A percentile compares a stretch with the other conserved stretches of the same genome.
These are phyloP conservation scores for Herpetomonas tarakana DNA, from an alignment of 208 protist species.

Conservation along the genomic window DNA sequence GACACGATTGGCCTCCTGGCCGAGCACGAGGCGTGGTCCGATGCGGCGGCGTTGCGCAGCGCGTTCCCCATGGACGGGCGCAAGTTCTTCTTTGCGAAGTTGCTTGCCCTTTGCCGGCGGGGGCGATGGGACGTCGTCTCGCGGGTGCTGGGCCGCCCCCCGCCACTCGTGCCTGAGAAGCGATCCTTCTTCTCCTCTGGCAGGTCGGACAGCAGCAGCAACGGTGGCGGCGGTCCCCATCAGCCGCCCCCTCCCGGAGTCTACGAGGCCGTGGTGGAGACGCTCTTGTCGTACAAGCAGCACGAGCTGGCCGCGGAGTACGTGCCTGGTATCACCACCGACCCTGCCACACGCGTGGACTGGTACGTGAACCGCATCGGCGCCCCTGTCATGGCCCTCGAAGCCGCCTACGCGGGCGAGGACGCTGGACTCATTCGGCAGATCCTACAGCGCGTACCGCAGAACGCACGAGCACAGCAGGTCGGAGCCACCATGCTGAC, in stretches of 20 bases:
- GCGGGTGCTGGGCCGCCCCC: conserved; percentile 22
- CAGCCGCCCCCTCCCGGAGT: conserved; percentile 15
- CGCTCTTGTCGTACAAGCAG: conserved; percentile 21
- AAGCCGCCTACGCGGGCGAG: conserved; percentile 34
- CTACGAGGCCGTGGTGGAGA: conserved; percentile 33
- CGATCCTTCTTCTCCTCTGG: conserved; percentile 19
- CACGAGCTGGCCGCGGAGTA: conserved; percentile 31
- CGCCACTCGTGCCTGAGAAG: conserved; percentile 15
- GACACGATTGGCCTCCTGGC: conserved; percentile 24
- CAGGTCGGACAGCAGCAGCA: neutral
- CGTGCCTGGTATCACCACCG: conserved; percentile 28
- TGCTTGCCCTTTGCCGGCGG: conserved; percentile 34
- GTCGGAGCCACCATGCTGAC: conserved; percentile 17
- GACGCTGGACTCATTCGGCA: conserved; percentile 35
- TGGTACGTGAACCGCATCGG: conserved; percentile 39
- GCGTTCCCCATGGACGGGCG: conserved; percentile 23
- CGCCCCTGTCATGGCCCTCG: conserved; percentile 34
- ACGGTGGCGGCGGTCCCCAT: neutral
- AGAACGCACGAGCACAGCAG: conserved; percentile 17
- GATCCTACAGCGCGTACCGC: conserved; percentile 34
- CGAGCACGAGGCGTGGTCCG: conserved; percentile 16
- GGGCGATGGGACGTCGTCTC: conserved; percentile 24
- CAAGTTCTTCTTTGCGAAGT: conserved; percentile 27
- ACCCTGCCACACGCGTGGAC: conserved; percentile 32
- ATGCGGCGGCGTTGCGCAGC: conserved; percentile 12